A percentile compares a stretch with the other conserved stretches of the same genome.
Conservation (phyloP, 73 alveolate genomes). For the Diophrys appendiculata region DNA sequence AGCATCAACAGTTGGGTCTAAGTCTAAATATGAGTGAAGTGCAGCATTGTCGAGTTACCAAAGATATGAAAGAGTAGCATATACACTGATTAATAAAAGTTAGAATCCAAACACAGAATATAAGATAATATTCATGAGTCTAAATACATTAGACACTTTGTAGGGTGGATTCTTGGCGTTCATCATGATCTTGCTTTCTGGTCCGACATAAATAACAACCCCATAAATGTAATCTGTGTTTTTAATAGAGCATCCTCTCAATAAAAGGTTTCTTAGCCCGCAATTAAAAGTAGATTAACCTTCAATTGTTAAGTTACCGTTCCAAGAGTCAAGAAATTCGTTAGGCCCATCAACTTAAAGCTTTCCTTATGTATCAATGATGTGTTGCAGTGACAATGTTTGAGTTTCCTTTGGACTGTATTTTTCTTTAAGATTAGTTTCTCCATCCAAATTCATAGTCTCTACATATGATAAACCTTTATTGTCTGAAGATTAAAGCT, state of each 20-base stretch:
- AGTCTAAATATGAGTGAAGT: slow-evolving; percentile 20
- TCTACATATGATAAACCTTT: slow-evolving; percentile 71
- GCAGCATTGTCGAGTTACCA: slow-evolving; percentile 29
- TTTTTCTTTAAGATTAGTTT: slow-evolving; percentile 85
- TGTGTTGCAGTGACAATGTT: neutral
- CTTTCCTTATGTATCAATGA: slow-evolving; percentile 42
- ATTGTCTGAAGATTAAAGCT: slow-evolving; percentile 64
- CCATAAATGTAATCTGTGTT: slow-evolving; percentile 92
- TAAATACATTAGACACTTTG: slow-evolving; percentile 83
- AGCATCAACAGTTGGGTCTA: slow-evolving; percentile 5
- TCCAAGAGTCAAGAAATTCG: slow-evolving; percentile 82
- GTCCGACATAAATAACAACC: slow-evolving; percentile 93
- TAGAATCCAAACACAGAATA: slow-evolving; percentile 72
- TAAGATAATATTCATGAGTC: slow-evolving; percentile 77
- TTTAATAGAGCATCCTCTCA: slow-evolving; percentile 93
- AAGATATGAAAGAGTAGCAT: slow-evolving; percentile 25
- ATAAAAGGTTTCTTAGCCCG: slow-evolving; percentile 78
- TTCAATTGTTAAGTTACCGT: slow-evolving; percentile 70
- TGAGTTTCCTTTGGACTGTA: slow-evolving; percentile 65
- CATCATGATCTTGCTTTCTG: slow-evolving; percentile 94
- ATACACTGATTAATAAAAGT: slow-evolving; percentile 27
- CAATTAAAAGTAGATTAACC: slow-evolving; percentile 54
- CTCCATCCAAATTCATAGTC: slow-evolving; percentile 92
- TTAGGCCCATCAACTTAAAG: slow-evolving; percentile 81
- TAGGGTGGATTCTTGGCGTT: slow-evolving; percentile 92